These are phyloP conservation scores for Chaetothyriales sp. DNA, from an alignment of 2,329 filamentous ascomycete genomes.

Conservation along the genomic window DNA sequence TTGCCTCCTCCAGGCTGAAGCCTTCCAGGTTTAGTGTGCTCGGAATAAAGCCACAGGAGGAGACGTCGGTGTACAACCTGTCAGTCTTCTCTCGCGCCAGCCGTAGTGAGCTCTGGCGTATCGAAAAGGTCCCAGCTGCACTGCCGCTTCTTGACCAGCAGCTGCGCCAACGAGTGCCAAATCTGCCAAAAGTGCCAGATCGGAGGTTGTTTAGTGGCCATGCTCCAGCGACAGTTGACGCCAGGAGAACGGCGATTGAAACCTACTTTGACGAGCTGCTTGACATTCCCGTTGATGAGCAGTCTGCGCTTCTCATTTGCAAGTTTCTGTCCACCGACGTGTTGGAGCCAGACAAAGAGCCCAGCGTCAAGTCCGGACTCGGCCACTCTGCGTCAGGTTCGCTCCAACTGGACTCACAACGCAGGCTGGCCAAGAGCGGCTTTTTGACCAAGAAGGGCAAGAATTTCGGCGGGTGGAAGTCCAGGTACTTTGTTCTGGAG, in stretches of 20 bases:
- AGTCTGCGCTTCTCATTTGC: slow-evolving; percentile 66
- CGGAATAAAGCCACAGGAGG: slow-evolving; percentile 63
- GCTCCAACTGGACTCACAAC: slow-evolving; percentile 31
- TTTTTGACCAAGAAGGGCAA: slow-evolving; percentile 95
- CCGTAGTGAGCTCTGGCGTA: slow-evolving; percentile 69
- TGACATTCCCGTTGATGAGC: slow-evolving; percentile 64
- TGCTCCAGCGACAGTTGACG: slow-evolving; percentile 83
- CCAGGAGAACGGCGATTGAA: slow-evolving; percentile 64
- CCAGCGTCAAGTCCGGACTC: slow-evolving; percentile 26
- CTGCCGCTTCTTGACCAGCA: slow-evolving; percentile 69
- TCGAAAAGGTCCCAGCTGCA: slow-evolving; percentile 79
- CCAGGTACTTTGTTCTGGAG: slow-evolving; percentile 55
- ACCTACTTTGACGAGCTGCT: slow-evolving; percentile 73
- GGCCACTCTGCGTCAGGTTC: neutral
- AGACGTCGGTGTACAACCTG: slow-evolving; percentile 86
- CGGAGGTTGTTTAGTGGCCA: slow-evolving; percentile 78
- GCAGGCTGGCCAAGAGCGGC: slow-evolving; percentile 61
- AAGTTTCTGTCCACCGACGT: slow-evolving; percentile 63
- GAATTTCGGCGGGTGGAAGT: slow-evolving; percentile 98
- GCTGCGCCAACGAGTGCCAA: slow-evolving; percentile 56
- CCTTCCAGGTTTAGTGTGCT: slow-evolving; percentile 77
- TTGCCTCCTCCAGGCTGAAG: slow-evolving; percentile 87
- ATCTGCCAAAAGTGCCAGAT: slow-evolving; percentile 67
- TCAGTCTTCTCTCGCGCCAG: slow-evolving; percentile 68
- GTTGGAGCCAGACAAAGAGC: slow-evolving; percentile 37